Evolutionary conservation across 495 filamentous ascomycete species (phyloP), one percentile per base, ranked within the genome.

Genomic region (Pseudomonodictys pantanalensis): DNA sequence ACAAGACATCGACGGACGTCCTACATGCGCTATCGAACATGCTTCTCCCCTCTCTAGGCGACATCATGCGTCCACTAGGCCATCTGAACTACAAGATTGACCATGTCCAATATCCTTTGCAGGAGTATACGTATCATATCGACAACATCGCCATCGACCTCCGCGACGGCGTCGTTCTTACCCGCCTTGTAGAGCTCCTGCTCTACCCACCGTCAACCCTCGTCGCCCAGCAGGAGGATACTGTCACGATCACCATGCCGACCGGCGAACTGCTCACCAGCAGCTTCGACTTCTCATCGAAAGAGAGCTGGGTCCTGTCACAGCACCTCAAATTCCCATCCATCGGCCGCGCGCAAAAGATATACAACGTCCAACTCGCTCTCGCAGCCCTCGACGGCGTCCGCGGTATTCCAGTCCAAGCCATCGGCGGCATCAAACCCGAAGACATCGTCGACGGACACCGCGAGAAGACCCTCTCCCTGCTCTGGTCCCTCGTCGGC

Each of bases 371-470:
- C 2, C 76, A 79, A 56, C 67, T 86, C n/a, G 81, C 81, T 1
- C 68, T 88, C 2, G 70, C 73, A 35, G 80, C 85, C 0, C 68
- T 88, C 24, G 56, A 68, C 3, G 73, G 74, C 10, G 68, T 76
- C 3, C 64, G 66, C 15, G 75, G 76, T 2, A 68, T 75, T 8
- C 65, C 59, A 1, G 35, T 54, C 3, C 46, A 48, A 18, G 68
- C 78, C 25, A 56, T 76, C 17, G 60, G 71, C 20, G 67, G 71
- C n/a, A 64, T 84, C 18, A 75, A 69, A 18, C 76, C 85, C 1
- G 81, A 83, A 42, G 83, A 88, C 39, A 82, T 87, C 38, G 81
- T 87, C 5, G 79, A 88, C 62, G 85, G 85, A 5, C 80, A 86
- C 57, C 79, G 85, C 26, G 85, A 88, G 63, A 87, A 82, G 70